Percentiles rank a stretch among this genome's conserved stretches.
Conservation (phyloP, 495 filamentous ascomycete species). For the Staphylotrichum longicolle region DNA sequence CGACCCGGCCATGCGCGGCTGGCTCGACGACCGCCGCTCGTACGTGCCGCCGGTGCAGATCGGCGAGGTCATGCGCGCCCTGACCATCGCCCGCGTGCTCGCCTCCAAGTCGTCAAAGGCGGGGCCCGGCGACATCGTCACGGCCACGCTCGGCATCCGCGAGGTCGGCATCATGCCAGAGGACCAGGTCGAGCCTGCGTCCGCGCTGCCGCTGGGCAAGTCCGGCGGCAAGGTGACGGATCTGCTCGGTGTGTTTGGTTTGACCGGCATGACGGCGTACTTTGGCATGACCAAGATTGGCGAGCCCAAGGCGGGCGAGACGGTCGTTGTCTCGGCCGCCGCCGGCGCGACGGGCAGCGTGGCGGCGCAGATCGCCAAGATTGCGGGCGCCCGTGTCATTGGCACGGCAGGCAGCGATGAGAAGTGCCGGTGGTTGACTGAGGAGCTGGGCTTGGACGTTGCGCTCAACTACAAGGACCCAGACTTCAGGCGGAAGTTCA, state of each 20-base stretch:
- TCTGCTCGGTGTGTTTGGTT: slow-evolving; percentile 58
- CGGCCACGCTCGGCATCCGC: slow-evolving; percentile 56
- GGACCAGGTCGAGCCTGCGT: slow-evolving; percentile 46
- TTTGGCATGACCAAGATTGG: slow-evolving; percentile 65
- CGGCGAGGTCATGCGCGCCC: slow-evolving; percentile 66
- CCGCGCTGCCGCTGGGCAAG: slow-evolving; percentile 40
- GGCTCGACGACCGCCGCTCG: slow-evolving; percentile 64
- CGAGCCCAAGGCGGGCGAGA: slow-evolving; percentile 54
- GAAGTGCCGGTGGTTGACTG: slow-evolving; percentile 60
- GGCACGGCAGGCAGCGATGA: slow-evolving; percentile 63
- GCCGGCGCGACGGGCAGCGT: slow-evolving; percentile 70
- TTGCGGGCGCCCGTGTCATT: slow-evolving; percentile 58
- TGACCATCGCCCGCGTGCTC: slow-evolving; percentile 53
- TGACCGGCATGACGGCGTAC: slow-evolving; percentile 65
- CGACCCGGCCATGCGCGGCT: slow-evolving; percentile 79
- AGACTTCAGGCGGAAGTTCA: slow-evolving; percentile 56
- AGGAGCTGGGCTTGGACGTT: slow-evolving; percentile 60
- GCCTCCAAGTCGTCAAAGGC: slow-evolving; percentile 45
- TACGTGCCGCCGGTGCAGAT: slow-evolving; percentile 66
- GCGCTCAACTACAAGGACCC: slow-evolving; percentile 65
- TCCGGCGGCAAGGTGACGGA: slow-evolving; percentile 55
- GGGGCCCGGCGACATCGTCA: slow-evolving; percentile 53
- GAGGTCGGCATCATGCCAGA: slow-evolving; percentile 57
- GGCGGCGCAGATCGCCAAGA: slow-evolving; percentile 67
- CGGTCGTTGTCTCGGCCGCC: slow-evolving; percentile 67